A percentile compares a stretch with the other conserved stretches of the same genome.
Evolutionary conservation across 306 rosid species (phyloP).

Genomic region (Quercus robur): DNA sequence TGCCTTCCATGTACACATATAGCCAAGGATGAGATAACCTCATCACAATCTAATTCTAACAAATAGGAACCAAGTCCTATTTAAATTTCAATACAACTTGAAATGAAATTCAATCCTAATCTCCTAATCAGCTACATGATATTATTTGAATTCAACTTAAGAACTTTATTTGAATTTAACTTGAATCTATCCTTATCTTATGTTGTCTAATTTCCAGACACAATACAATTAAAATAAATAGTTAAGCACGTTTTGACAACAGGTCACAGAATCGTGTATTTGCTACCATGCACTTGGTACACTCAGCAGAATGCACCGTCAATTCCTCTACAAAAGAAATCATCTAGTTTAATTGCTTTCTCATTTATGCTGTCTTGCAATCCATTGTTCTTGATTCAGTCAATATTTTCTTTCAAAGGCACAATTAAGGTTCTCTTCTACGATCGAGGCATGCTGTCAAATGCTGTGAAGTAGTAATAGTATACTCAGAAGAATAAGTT

Average conservation of each 20-base stretch:
- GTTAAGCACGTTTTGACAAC: not conserved
- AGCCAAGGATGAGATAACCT: no score
- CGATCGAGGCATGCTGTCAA: slow-evolving; percentile 11
- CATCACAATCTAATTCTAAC: no score
- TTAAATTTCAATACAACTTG: no score
- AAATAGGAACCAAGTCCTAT: no score
- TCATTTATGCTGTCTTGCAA: not conserved
- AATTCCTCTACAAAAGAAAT: slow-evolving; percentile 6
- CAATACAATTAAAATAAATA: not conserved
- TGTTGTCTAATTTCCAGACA: no score
- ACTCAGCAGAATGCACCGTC: no score
- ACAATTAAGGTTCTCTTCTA: slow-evolving; percentile 11
- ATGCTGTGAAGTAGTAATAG: not conserved
- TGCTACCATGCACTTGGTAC: not conserved
- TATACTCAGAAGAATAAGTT: slow-evolving; percentile 5
- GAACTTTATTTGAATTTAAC: no score
- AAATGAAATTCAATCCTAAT: no score
- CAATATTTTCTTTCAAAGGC: not conserved
- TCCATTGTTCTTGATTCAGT: not conserved
- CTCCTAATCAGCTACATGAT: no score
- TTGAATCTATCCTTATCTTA: no score
- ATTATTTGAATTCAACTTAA: no score
- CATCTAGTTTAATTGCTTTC: not conserved
- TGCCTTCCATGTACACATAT: no score
- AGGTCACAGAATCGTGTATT: not conserved